phyloP scores from a whole-genome alignment of 1,139 yeast genomes.

The Yamadazyma dushanensis region DNA sequence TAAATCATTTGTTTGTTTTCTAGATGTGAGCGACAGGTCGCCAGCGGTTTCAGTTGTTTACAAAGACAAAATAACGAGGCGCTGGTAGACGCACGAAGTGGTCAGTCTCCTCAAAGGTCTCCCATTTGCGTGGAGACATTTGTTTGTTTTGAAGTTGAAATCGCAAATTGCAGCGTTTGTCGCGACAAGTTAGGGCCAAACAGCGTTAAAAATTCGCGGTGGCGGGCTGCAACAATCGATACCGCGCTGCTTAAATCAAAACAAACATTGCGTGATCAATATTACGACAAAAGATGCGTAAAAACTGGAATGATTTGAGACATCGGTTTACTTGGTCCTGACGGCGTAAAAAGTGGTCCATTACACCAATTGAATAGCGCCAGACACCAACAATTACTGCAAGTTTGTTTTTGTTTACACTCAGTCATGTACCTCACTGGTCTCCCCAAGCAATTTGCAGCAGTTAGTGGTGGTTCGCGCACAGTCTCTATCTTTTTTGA shows the following conservation, averaged over 20 bases:
- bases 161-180: background rate
- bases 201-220: background rate
- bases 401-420: background rate
- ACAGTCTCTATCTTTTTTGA: background rate
- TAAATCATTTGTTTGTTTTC: conserved; percentile 1
- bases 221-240: background rate
- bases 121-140: background rate
- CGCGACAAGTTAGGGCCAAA: background rate
- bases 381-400: too few relatives aligned
- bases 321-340: conserved; percentile 2
- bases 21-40: background rate
- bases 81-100: conserved; percentile 1
- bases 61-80: too few relatives aligned
- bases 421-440: background rate
- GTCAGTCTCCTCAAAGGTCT: conserved; percentile 1
- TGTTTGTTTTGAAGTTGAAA: conserved; percentile 1
- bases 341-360: conserved; percentile 1
- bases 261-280: conserved; percentile 1
- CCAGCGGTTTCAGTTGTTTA: background rate
- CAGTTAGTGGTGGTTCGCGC: background rate
- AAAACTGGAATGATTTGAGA: too few relatives aligned
- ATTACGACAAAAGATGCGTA: conserved; percentile 2
- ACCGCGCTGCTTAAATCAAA: conserved; percentile 1
- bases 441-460: background rate
- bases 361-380: too few relatives aligned